Evolutionary conservation across 2,329 filamentous ascomycete species (phyloP).

Genomic region (Niveomyces coronatus): DNA sequence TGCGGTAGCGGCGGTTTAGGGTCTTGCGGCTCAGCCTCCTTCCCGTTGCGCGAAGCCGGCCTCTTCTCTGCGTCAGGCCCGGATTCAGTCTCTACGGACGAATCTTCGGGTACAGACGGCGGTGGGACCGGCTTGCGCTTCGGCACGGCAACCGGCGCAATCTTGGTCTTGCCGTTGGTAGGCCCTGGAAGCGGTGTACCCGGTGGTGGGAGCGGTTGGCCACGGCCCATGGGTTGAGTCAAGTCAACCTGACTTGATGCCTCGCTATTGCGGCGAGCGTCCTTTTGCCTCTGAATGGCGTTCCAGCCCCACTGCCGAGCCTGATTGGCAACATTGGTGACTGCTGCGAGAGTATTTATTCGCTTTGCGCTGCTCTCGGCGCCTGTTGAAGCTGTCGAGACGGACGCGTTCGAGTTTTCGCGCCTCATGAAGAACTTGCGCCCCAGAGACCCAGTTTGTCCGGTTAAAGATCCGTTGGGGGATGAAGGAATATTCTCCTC

Average conservation of each 20-base stretch:
- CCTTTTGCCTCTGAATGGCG: conserved; percentile 41
- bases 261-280: conserved; percentile 26
- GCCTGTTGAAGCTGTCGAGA: conserved; percentile 25
- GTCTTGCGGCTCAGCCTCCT: conserved; percentile 18
- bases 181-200: conserved; percentile 63
- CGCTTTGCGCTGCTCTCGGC: conserved; percentile 28
- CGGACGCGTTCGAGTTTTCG: conserved; percentile 26
- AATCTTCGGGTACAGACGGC: conserved; percentile 10
- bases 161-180: conserved; percentile 50
- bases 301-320: conserved; percentile 51
- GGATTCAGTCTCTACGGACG: too few species aligned
- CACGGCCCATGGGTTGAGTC: conserved; percentile 67
- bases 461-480: conserved; percentile 21
- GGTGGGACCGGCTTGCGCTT: conserved; percentile 53
- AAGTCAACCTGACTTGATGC: conserved; percentile 30
- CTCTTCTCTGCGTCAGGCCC: too few species aligned
- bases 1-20: conserved; percentile 37
- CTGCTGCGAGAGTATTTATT: conserved; percentile 40
- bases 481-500: conserved; percentile 17
- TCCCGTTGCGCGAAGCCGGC: conserved; percentile 22
- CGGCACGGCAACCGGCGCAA: conserved; percentile 45
- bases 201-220: conserved; percentile 70
- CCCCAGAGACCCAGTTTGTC: conserved; percentile 28
- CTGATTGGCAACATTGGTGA: conserved; percentile 44
- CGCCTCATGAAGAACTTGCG: conserved; percentile 30